Conservation (phyloP, 176 grass and related monocot species). For the Juncus inflexus region DNA sequence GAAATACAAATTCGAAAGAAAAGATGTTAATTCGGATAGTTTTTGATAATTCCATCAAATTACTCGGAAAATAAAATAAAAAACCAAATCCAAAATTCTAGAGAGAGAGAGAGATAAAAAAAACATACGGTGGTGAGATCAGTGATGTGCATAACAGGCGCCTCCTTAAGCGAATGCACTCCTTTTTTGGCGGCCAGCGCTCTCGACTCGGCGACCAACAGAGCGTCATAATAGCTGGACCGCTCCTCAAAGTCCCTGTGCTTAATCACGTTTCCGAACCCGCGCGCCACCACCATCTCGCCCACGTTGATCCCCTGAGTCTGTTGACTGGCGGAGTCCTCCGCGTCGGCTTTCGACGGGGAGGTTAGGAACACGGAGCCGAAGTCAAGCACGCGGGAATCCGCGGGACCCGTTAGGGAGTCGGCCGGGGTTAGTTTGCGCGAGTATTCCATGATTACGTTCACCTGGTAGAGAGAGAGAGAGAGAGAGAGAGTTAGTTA, state of each 20-base stretch:
- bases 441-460: conserved; percentile 94
- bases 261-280: conserved; percentile 67
- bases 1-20: background rate
- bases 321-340: conserved; percentile 53
- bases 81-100: conserved; percentile 9
- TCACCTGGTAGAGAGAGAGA: conserved; percentile 48
- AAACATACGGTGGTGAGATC: conserved; percentile 63
- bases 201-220: conserved; percentile 81
- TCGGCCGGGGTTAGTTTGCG: conserved; percentile 69
- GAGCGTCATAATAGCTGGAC: conserved; percentile 84
- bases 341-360: conserved; percentile 47
- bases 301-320: conserved; percentile 60
- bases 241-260: conserved; percentile 95
- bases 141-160: conserved; percentile 87
- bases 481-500: background rate
- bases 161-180: conserved; percentile 59
- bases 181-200: conserved; percentile 93
- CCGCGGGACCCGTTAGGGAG: conserved; percentile 38
- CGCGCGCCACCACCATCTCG: conserved; percentile 75
- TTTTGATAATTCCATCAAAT: background rate
- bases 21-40: background rate
- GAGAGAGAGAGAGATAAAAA: conserved; percentile 1
- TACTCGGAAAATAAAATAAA: background rate
- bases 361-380: conserved; percentile 75
- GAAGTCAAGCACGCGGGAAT: conserved; percentile 71